These are phyloP conservation scores for Vanderwaltozyma verrucispora DNA, from an alignment of 805 yeast species.

Conservation along the genomic window DNA sequence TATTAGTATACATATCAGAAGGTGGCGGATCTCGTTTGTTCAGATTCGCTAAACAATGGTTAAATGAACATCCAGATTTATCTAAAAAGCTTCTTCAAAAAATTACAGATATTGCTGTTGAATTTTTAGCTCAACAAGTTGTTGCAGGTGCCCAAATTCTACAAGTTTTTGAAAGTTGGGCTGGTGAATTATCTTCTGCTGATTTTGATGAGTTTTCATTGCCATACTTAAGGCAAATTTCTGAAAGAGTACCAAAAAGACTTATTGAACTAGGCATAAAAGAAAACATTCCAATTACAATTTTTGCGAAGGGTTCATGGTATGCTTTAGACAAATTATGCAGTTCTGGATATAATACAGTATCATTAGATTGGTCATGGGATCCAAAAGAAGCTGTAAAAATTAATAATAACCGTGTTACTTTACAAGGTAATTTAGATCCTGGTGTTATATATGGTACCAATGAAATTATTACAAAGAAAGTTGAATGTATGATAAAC, in stretches of 20 bases:
- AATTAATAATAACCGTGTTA: conserved; percentile 62
- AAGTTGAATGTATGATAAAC: conserved; percentile 77
- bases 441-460: conserved; percentile 94
- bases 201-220: conserved; percentile 84
- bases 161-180: conserved; percentile 97
- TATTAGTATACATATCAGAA: conserved; percentile 93
- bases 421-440: conserved; percentile 90
- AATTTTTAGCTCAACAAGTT: conserved; percentile 88
- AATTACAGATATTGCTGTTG: conserved; percentile 80
- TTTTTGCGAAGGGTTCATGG: conserved; percentile 96
- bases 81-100: conserved; percentile 63
- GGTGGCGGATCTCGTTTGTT: conserved; percentile 93
- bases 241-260: conserved; percentile 54
- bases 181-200: conserved; percentile 86
- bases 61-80: conserved; percentile 66
- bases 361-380: conserved; percentile 90
- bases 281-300: conserved; percentile 74
- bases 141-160: conserved; percentile 97
- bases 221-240: conserved; percentile 77
- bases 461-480: conserved; percentile 63
- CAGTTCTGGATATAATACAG: conserved; percentile 68
- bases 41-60: conserved; percentile 87
- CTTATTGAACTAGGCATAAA: conserved; percentile 58
- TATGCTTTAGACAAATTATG: conserved; percentile 83
- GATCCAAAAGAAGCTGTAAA: conserved; percentile 78